Conservation (phyloP, 352 stramenopile species). For the Thalassiosira ordinaria region DNA sequence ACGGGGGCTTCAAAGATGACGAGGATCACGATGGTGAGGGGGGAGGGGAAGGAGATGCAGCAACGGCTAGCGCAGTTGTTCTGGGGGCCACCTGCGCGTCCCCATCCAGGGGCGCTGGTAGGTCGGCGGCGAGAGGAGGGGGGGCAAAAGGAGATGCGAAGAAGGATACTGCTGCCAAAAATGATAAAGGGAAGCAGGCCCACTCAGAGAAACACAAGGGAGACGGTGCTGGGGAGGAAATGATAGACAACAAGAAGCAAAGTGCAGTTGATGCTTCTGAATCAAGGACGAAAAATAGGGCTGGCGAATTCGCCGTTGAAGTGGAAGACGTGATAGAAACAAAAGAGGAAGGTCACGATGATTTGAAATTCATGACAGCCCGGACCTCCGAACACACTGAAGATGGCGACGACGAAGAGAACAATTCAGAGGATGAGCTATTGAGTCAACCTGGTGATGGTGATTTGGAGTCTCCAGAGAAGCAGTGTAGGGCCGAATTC, state of each 20-base stretch:
- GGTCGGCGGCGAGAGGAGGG: background rate
- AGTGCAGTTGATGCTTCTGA: slow-evolving; percentile 1
- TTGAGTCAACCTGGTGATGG: slow-evolving; percentile 32
- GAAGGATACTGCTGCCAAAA: background rate
- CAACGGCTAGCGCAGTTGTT: slow-evolving; percentile 37
- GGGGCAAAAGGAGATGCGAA: background rate
- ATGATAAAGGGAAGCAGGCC: background rate
- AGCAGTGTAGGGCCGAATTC: background rate
- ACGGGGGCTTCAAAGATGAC: slow-evolving; percentile 17
- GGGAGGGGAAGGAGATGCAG: too few relatives aligned
- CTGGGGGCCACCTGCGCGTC: slow-evolving; percentile 8
- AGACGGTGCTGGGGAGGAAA: too few relatives aligned
- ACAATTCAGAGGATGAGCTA: slow-evolving; percentile 46
- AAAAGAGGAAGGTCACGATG: slow-evolving; percentile 4
- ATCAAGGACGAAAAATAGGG: slow-evolving; percentile 5
- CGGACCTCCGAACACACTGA: slow-evolving; percentile 12
- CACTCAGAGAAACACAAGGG: background rate
- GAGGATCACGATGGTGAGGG: slow-evolving; percentile 17
- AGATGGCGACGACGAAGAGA: slow-evolving; percentile 19
- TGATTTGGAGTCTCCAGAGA: background rate
- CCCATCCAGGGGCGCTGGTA: background rate
- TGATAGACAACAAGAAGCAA: too few relatives aligned
- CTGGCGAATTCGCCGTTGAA: background rate
- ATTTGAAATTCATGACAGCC: slow-evolving; percentile 33
- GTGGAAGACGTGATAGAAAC: slow-evolving; percentile 17